These are phyloP conservation scores for Lactarius trivialis DNA, from an alignment of 768 basidiomycete species.

Conservation along the genomic window DNA sequence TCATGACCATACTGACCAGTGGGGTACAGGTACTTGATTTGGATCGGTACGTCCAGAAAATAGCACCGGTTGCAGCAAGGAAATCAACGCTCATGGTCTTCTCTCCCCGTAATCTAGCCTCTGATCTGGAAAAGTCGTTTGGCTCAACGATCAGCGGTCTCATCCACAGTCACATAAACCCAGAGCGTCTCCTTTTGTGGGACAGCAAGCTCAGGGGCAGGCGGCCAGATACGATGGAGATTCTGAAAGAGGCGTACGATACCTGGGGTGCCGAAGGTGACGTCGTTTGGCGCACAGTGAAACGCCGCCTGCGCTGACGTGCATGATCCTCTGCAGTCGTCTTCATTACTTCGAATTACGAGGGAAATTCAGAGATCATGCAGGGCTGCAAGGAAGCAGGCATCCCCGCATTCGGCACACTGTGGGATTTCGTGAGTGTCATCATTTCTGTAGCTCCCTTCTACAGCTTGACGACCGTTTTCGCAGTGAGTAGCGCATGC, in stretches of 20 bases:
- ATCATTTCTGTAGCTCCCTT: not conserved
- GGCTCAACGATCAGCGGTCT: conserved; percentile 38
- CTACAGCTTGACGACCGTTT: not conserved
- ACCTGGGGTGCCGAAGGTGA: conserved; percentile 33
- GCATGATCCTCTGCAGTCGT: conserved; percentile 29
- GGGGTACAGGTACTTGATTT: conserved; percentile 34
- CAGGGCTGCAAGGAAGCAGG: conserved; percentile 33
- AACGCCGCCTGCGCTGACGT: not conserved
- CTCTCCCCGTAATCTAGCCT: conserved; percentile 24
- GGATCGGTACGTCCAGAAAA: conserved; percentile 30
- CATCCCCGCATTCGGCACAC: conserved; percentile 35
- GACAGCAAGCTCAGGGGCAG: conserved; percentile 37
- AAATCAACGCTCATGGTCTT: not conserved
- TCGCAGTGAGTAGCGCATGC: conserved; percentile 13
- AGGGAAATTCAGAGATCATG: conserved; percentile 39
- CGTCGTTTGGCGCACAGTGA: not conserved
- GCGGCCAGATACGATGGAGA: conserved; percentile 35
- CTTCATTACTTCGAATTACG: conserved; percentile 39
- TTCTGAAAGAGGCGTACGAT: conserved; percentile 34
- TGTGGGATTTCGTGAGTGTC: conserved; percentile 23
- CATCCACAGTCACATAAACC: conserved; percentile 34
- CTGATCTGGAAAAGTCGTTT: conserved; percentile 41
- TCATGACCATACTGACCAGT: not conserved
- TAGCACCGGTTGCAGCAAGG: not conserved
- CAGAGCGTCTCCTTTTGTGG: conserved; percentile 37